Conservation (phyloP, 805 yeast genomes). For the Alloascoidea africana region DNA sequence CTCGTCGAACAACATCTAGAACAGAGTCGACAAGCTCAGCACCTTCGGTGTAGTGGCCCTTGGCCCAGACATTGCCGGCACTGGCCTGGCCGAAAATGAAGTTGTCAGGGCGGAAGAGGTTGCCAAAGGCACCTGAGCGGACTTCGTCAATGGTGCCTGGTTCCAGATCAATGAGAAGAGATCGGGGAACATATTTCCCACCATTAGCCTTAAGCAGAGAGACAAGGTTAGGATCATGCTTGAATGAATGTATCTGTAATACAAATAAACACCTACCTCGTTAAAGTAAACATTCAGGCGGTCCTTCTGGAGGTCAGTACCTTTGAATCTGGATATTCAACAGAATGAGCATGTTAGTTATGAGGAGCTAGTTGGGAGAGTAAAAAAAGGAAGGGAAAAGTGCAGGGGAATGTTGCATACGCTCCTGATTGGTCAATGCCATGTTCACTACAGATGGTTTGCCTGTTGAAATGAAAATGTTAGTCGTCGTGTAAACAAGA, state of each 20-base stretch:
- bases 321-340: slow-evolving; percentile 16
- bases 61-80: slow-evolving; percentile 96
- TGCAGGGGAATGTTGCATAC: slow-evolving; percentile 14
- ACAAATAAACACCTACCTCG: slow-evolving; percentile 23
- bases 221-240: no score
- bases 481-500: slow-evolving; percentile 4
- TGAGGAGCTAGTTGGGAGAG: not conserved
- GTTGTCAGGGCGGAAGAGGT: slow-evolving; percentile 85
- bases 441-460: slow-evolving; percentile 23
- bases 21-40: slow-evolving; percentile 88
- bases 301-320: slow-evolving; percentile 17
- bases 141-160: slow-evolving; percentile 89
- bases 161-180: slow-evolving; percentile 84
- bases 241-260: no score
- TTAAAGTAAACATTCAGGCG: slow-evolving; percentile 75
- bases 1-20: slow-evolving; percentile 81
- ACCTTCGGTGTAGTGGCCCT: slow-evolving; percentile 94
- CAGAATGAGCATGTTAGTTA: slow-evolving; percentile 16
- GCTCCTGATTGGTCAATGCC: slow-evolving; percentile 17
- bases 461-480: slow-evolving; percentile 24
- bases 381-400: not conserved
- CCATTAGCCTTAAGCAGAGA: slow-evolving; percentile 55
- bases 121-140: slow-evolving; percentile 66
- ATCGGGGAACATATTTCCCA: slow-evolving; percentile 87
- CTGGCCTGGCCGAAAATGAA: slow-evolving; percentile 80